Base-by-base conservation (phyloP, 176 grass and related monocot species). In the Phoenix roebelenii region DNA sequence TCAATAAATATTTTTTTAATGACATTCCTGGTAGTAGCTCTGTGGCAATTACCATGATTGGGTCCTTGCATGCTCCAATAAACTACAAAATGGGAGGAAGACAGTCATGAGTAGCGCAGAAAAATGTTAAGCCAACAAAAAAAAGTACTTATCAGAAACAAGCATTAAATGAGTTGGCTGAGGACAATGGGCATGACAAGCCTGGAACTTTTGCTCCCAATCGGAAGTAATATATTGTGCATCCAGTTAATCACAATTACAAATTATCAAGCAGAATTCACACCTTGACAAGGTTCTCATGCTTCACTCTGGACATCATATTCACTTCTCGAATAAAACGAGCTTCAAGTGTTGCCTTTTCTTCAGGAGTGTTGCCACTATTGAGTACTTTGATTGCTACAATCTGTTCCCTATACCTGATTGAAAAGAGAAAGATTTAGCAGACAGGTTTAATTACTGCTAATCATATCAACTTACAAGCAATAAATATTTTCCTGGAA, bases 281-380 rank as follows among this genome's bases (percentile, higher is more conserved):
- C 24, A 82, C 81, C 75, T 84, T 78, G 16, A 84, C 81, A 17
- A 83, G 81, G 58, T 84, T 84, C 7, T 78, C 64, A 54, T 84
- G 81, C 30, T 84, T 77, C 22, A 84, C 81, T 74, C 72, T 84
- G 14, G 81, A 69, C 81, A 84, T 78, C 81, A 84, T 84, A 64
- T 74, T 84, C 57, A 84, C 74, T 84, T 78, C 74, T 61, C 81
- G 62, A 74, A 84, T 74, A 68, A 84, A 84, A 57, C 74, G 75
- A 26, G 75, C 63, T 67, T 78, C 63, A 50, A 78, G 25, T 55
- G 66, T 49, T 22, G 60, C 69, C 52, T 76, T 78, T 60, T 74
- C 74, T 51, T 83, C 80, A 54, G 67, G 55, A 15, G 74, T 78
- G 30, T 39, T 65, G 64, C 74, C 81, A 74, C 64, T 51, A 73